Conservation (phyloP, 768 basidiomycete genomes). For the Tulasnella sp. region DNA sequence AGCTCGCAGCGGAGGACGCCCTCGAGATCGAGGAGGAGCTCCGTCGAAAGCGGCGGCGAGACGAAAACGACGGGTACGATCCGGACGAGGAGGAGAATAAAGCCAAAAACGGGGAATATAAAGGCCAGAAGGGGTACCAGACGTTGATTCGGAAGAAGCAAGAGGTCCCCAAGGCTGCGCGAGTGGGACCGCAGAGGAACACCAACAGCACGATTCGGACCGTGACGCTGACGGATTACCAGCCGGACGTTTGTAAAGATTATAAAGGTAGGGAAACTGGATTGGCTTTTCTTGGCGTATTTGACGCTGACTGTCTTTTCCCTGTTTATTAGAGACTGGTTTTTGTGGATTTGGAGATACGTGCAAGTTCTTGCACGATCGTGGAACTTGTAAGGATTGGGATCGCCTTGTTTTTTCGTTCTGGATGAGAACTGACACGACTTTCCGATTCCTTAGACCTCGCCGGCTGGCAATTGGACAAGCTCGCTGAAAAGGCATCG, state of each 20-base stretch:
- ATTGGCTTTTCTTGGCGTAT: too few species aligned
- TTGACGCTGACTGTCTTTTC: neutral
- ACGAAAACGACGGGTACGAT: slow-evolving; percentile 38
- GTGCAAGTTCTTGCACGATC: slow-evolving; percentile 98
- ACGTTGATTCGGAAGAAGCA: slow-evolving; percentile 70
- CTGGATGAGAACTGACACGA: neutral
- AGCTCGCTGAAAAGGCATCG: slow-evolving; percentile 73
- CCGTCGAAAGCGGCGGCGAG: slow-evolving; percentile 50
- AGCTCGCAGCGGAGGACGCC: slow-evolving; percentile 76
- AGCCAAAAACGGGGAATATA: slow-evolving; percentile 77
- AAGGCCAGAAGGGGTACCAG: slow-evolving; percentile 77
- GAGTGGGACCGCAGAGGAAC: slow-evolving; percentile 72
- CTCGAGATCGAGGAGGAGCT: slow-evolving; percentile 73
- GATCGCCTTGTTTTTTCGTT: neutral
- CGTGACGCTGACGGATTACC: slow-evolving; percentile 94
- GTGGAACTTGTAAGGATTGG: slow-evolving; percentile 75
- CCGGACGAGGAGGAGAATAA: slow-evolving; percentile 52
- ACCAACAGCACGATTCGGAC: slow-evolving; percentile 73
- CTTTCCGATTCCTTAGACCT: slow-evolving; percentile 54
- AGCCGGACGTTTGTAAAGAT: slow-evolving; percentile 99
- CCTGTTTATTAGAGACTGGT: slow-evolving; percentile 71
- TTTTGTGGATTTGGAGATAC: slow-evolving; percentile 99
- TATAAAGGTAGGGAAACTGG: slow-evolving; percentile 75
- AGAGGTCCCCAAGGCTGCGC: slow-evolving; percentile 82
- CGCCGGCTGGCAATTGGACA: slow-evolving; percentile 98